These are phyloP conservation scores for Corylus heterophylla DNA, from an alignment of 306 rosid genomes.

Conservation along the genomic window DNA sequence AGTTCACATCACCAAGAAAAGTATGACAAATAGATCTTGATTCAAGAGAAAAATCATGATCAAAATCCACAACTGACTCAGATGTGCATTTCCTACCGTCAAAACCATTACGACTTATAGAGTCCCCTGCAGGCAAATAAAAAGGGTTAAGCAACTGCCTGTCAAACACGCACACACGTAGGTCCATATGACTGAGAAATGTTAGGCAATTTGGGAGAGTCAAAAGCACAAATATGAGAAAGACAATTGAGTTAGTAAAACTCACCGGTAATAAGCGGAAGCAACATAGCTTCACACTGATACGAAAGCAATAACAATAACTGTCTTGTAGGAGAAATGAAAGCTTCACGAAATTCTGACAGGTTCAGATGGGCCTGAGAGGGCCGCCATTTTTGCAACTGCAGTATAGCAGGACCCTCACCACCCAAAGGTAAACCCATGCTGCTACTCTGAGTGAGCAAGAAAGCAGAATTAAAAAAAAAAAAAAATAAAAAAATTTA, in stretches of 20 bases:
- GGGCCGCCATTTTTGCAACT: slow-evolving; percentile 72
- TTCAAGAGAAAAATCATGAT: slow-evolving; percentile 36
- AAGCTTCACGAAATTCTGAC: slow-evolving; percentile 75
- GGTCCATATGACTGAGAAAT: neutral
- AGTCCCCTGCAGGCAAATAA: slow-evolving; percentile 51
- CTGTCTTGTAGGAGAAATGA: slow-evolving; percentile 84
- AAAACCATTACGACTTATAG: slow-evolving; percentile 25
- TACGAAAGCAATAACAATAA: slow-evolving; percentile 63
- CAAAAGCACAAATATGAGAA: slow-evolving; percentile 14
- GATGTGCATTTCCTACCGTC: slow-evolving; percentile 47
- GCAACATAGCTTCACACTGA: slow-evolving; percentile 68
- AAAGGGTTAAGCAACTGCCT: slow-evolving; percentile 6
- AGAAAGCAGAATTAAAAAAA: slow-evolving; percentile 23
- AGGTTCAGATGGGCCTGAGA: slow-evolving; percentile 53
- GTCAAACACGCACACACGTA: slow-evolving; percentile 3
- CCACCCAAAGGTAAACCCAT: slow-evolving; percentile 54
- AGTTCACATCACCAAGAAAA: slow-evolving; percentile 70
- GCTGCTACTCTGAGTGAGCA: slow-evolving; percentile 39
- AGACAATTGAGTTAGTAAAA: neutral
- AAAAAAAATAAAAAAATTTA: too few species aligned
- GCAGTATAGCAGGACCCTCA: slow-evolving; percentile 67
- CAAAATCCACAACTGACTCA: slow-evolving; percentile 39
- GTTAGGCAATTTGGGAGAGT: neutral
- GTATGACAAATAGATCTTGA: slow-evolving; percentile 44
- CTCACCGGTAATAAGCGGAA: slow-evolving; percentile 74